phyloP scores from a whole-genome alignment of 495 filamentous ascomycete genomes.

The Tricharina praecox region DNA sequence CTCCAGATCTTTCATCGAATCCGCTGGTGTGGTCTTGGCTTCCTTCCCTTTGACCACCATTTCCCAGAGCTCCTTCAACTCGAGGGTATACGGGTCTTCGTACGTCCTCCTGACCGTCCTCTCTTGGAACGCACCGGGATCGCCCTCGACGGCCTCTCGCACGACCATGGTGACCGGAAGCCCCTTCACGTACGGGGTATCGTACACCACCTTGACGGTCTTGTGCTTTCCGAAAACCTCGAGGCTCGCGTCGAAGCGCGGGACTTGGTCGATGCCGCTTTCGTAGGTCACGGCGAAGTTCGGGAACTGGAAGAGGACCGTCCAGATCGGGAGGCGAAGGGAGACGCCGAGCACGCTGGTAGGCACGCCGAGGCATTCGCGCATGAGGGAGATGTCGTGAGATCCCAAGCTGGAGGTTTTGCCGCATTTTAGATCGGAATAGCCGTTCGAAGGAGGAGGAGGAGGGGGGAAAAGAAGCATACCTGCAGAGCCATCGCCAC shows the following conservation, averaged over 20 bases:
- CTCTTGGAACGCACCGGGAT: slow-evolving; percentile 25
- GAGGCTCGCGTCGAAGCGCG: slow-evolving; percentile 40
- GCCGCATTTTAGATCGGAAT: too few relatives aligned
- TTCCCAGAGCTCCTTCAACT: slow-evolving; percentile 35
- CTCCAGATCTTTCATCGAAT: slow-evolving; percentile 36
- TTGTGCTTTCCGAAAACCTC: slow-evolving; percentile 37
- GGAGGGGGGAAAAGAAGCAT: too few relatives aligned
- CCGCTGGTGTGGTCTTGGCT: slow-evolving; percentile 35
- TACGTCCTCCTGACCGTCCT: slow-evolving; percentile 31
- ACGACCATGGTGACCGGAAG: slow-evolving; percentile 35
- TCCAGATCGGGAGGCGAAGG: slow-evolving; percentile 34
- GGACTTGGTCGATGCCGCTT: slow-evolving; percentile 37
- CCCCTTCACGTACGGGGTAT: slow-evolving; percentile 37
- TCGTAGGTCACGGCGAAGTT: slow-evolving; percentile 40
- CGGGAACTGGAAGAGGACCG: slow-evolving; percentile 31
- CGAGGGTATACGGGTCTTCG: slow-evolving; percentile 37
- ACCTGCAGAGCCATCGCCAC: too few relatives aligned
- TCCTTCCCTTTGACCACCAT: slow-evolving; percentile 30
- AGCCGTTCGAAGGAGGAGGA: too few relatives aligned
- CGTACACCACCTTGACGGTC: slow-evolving; percentile 34
- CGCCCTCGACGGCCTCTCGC: slow-evolving; percentile 29
- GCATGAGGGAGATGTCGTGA: slow-evolving; percentile 42
- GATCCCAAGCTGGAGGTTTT: slow-evolving; percentile 29
- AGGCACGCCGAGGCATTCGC: slow-evolving; percentile 37
- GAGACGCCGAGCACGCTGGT: slow-evolving; percentile 32